These are phyloP conservation scores for Stachybotrys echinatus DNA, from an alignment of 2,329 filamentous ascomycete genomes.

Conservation along the genomic window DNA sequence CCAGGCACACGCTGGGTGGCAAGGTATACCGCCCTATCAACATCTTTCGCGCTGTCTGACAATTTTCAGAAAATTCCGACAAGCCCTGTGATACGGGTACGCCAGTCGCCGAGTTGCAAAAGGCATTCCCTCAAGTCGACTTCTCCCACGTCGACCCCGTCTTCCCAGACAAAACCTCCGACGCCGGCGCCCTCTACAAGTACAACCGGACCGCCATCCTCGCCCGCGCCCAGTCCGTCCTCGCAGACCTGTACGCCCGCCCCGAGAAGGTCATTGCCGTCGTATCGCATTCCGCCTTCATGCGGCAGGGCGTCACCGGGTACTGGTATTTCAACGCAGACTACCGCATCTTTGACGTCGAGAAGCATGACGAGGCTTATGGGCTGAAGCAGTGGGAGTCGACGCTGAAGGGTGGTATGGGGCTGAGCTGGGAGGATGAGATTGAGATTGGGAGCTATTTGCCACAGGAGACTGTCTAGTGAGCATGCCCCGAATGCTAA, in stretches of 20 bases:
- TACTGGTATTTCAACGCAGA: slow-evolving; percentile 57
- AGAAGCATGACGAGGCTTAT: slow-evolving; percentile 31
- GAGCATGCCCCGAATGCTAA: not conserved
- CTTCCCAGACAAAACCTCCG: slow-evolving; percentile 58
- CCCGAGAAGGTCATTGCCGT: slow-evolving; percentile 59
- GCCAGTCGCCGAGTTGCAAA: slow-evolving; percentile 32
- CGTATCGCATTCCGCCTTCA: slow-evolving; percentile 60
- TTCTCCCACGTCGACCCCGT: slow-evolving; percentile 51
- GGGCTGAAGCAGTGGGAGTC: slow-evolving; percentile 41
- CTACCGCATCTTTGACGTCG: slow-evolving; percentile 58
- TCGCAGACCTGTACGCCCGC: slow-evolving; percentile 44
- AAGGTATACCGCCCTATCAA: slow-evolving; percentile 37
- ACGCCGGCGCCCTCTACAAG: slow-evolving; percentile 40
- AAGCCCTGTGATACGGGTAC: slow-evolving; percentile 60
- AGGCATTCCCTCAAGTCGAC: slow-evolving; percentile 51
- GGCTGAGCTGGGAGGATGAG: slow-evolving; percentile 25
- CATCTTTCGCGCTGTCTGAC: not conserved
- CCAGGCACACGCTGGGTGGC: slow-evolving; percentile 57
- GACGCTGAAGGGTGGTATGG: slow-evolving; percentile 28
- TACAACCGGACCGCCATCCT: slow-evolving; percentile 49
- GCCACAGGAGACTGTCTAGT: slow-evolving; percentile 19
- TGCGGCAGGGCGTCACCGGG: slow-evolving; percentile 52
- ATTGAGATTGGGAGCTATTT: slow-evolving; percentile 33
- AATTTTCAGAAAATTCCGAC: slow-evolving; percentile 40
- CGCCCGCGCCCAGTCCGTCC: slow-evolving; percentile 44